Percentiles rank a stretch among this genome's conserved stretches.
Evolutionary conservation across 495 filamentous ascomycete genomes (phyloP).

Genomic region (Extremus antarcticus): DNA sequence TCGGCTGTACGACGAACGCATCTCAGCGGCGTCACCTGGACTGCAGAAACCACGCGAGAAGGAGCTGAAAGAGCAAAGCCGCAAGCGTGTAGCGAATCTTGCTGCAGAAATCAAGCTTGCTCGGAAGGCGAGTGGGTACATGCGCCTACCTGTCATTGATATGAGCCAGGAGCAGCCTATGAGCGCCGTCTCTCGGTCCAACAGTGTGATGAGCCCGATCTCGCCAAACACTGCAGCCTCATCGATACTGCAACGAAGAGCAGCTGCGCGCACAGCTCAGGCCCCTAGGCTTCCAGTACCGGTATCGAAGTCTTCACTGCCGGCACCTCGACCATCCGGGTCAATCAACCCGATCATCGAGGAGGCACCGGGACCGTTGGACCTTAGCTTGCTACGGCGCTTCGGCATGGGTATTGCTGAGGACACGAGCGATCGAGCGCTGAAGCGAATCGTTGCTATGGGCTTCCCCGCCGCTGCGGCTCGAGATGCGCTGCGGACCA

Average conservation of each 20-base stretch:
- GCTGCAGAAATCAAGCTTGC: conserved; percentile 24
- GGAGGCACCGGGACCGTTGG: conserved; percentile 10
- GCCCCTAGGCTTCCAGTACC: too few species aligned
- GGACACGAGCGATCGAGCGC: conserved; percentile 28
- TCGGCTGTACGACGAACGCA: conserved; percentile 45
- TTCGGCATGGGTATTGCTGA: conserved; percentile 13
- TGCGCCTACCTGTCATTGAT: conserved; percentile 20
- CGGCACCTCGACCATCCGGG: too few species aligned
- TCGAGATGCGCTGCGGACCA: conserved; percentile 27
- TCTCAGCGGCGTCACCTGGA: conserved; percentile 23
- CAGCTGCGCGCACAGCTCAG: too few species aligned
- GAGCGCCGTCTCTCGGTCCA: conserved; percentile 13
- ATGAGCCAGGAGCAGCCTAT: conserved; percentile 27
- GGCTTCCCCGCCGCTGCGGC: conserved; percentile 32
- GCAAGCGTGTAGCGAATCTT: conserved; percentile 25
- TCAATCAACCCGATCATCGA: conserved; percentile 14
- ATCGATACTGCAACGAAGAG: neutral
- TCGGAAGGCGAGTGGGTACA: conserved; percentile 15
- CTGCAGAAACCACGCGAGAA: conserved; percentile 8
- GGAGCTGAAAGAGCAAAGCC: conserved; percentile 24
- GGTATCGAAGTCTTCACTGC: too few species aligned
- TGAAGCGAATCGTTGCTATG: conserved; percentile 34
- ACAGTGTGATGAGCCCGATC: conserved; percentile 2
- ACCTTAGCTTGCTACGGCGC: conserved; percentile 9
- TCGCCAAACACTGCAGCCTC: neutral